These are phyloP conservation scores for Phytophthora boehmeriae DNA, from an alignment of 352 stramenopile genomes.

Conservation along the genomic window DNA sequence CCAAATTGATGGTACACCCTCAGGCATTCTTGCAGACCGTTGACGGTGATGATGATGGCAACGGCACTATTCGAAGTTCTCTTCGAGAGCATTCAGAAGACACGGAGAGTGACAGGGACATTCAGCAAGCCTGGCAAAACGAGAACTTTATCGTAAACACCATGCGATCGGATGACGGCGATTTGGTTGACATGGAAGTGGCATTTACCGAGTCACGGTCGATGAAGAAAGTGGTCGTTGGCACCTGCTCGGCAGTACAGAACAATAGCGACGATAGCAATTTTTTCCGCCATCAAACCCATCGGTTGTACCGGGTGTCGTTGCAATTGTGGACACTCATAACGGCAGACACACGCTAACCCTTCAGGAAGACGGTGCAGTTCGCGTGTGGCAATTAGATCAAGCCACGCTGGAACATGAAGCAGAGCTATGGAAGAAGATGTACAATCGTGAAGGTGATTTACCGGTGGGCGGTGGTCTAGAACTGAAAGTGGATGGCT, in stretches of 20 bases:
- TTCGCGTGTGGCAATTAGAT: conserved; percentile 74
- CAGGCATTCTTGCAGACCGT: conserved; percentile 55
- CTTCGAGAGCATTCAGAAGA: conserved; percentile 18
- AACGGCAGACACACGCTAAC: conserved; percentile 51
- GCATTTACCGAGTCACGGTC: conserved; percentile 28
- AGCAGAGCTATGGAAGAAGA: conserved; percentile 63
- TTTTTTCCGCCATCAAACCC: conserved; percentile 9
- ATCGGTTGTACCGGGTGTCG: conserved; percentile 37
- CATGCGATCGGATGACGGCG: conserved; percentile 19
- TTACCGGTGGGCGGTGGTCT: conserved; percentile 19
- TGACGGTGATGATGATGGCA: neutral
- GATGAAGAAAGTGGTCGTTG: conserved; percentile 56
- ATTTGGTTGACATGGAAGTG: conserved; percentile 49
- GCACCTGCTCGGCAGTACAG: neutral
- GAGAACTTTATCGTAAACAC: conserved; percentile 32
- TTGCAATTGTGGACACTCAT: conserved; percentile 39
- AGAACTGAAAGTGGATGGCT: conserved; percentile 58
- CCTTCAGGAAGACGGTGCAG: conserved; percentile 57
- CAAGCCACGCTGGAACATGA: conserved; percentile 48
- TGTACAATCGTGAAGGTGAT: conserved; percentile 51
- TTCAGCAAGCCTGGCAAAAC: conserved; percentile 38
- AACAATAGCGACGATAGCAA: neutral
- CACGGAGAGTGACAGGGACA: neutral
- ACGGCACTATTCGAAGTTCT: conserved; percentile 24
- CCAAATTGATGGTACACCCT: conserved; percentile 43